Evolutionary conservation across 208 protist genomes (phyloP), one percentile per base, ranked within the genome.

Genomic region (Trypanosoma avium): DNA sequence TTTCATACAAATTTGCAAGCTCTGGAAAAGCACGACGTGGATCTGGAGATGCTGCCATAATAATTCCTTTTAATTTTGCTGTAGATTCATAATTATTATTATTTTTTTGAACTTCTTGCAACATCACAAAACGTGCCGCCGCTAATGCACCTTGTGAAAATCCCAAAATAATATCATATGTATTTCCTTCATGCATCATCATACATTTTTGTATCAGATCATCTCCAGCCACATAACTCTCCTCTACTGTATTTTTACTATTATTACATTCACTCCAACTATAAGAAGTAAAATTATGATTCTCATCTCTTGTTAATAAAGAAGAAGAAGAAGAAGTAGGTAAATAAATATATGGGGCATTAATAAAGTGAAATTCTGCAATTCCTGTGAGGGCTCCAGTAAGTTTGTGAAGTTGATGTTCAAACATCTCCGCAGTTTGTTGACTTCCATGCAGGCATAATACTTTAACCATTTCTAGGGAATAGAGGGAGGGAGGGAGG

Each of bases 71-170:
- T 21, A 83, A 27, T 17, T 47, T 42, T 12, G 49, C 26, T 17
- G 47, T 58, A n/a, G 55, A 70, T 61, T 33, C 62, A 43, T 57
- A 75, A 13, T 32, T 54, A 33, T 52, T 62, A 43, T 57, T 77
- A 13, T 32, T 54, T 36, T 52, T 57, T 55, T 47, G 53, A 32
- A 71, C 27, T 7, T 29, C 19, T 17, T 84, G 80, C 33, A 61
- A 77, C 77, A 82, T 75, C 10, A 90, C 61, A 40, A 74, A 93
- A 9, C 86, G 90, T 40, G 73, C 82, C 22, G 84, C 70, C 66
- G 91, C 79, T 48, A 88, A 38, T 2, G 70, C 81, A 1, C 90
- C 90, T 61, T 96, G 90, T 1, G 90, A 96, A 70, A 96, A 96
- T 30, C 90, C 86, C 10, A 96, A 67, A 42, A 96, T 60, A 21